Evolutionary conservation across 192 early-diverging fungal species (phyloP).

Genomic region (Umbelopsis isabellina): DNA sequence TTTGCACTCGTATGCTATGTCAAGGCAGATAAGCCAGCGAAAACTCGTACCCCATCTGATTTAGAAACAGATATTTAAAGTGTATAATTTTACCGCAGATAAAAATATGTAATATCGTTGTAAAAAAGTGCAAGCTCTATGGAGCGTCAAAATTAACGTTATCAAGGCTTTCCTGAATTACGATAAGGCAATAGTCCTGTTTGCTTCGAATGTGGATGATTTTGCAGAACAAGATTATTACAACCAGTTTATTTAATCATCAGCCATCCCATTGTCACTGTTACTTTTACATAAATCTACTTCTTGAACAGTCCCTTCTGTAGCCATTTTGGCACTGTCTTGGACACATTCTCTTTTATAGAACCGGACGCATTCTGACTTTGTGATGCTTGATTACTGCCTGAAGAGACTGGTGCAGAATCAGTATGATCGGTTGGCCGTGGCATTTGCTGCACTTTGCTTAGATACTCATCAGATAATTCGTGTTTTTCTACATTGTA

Average conservation of each 20-base stretch:
- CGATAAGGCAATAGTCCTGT: too few relatives aligned
- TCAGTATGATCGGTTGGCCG: neutral
- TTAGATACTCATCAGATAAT: constrained; percentile 17
- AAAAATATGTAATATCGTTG: neutral
- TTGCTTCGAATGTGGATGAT: too few relatives aligned
- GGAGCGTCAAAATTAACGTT: too few relatives aligned
- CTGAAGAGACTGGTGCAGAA: neutral
- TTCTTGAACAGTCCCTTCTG: constrained; percentile 37
- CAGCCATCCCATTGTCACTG: too few relatives aligned
- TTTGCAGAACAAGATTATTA: too few relatives aligned
- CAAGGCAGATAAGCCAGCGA: neutral
- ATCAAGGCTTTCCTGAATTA: too few relatives aligned
- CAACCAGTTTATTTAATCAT: too few relatives aligned
- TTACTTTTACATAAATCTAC: neutral
- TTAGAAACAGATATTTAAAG: neutral
- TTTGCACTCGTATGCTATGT: neutral
- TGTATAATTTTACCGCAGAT: neutral
- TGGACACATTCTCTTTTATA: neutral
- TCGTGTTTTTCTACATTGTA: neutral
- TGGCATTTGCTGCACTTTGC: constrained; percentile 4
- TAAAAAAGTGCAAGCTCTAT: too few relatives aligned
- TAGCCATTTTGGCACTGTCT: constrained; percentile 31
- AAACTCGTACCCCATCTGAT: neutral
- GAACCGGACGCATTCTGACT: neutral
- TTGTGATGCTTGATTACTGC: neutral